Percentiles rank a stretch among this genome's conserved stretches.
Evolutionary conservation across 2,329 filamentous ascomycete genomes (phyloP).

Genomic region (Apiospora aurea): DNA sequence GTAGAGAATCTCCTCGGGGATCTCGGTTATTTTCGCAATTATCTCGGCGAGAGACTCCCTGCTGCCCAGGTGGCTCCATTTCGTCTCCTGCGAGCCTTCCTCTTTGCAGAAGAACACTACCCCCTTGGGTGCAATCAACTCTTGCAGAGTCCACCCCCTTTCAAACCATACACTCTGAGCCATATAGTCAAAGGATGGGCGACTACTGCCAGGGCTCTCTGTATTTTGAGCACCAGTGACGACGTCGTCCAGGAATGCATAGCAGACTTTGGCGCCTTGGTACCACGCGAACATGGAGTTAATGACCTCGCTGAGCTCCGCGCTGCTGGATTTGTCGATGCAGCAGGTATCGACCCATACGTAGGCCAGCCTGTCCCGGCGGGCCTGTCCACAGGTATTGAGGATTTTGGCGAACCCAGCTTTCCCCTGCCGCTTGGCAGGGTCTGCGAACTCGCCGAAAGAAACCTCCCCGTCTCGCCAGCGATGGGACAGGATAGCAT

Average conservation of each 20-base stretch:
- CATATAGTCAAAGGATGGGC: not conserved
- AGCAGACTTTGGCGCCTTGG: not conserved
- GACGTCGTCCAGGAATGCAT: constrained; percentile 3
- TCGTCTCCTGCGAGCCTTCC: not conserved
- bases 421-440: not conserved
- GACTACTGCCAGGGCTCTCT: not conserved
- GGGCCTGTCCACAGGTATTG: not conserved
- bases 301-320: constrained; percentile 17
- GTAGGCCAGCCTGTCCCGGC: not conserved
- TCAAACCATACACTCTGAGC: constrained; percentile 10
- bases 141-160: constrained; percentile 21
- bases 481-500: constrained; percentile 6
- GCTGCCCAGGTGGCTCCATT: not conserved
- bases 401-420: not conserved
- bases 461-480: constrained; percentile 2
- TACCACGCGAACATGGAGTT: constrained; percentile 23
- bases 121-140: not conserved
- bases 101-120: not conserved
- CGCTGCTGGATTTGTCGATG: constrained; percentile 21
- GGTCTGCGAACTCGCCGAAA: not conserved
- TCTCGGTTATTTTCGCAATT: not conserved
- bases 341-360: constrained; percentile 21
- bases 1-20: not conserved
- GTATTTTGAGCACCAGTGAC: not conserved
- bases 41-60: not conserved